Conservation (phyloP, 352 stramenopile genomes). For the Pythium rishiriense region DNA sequence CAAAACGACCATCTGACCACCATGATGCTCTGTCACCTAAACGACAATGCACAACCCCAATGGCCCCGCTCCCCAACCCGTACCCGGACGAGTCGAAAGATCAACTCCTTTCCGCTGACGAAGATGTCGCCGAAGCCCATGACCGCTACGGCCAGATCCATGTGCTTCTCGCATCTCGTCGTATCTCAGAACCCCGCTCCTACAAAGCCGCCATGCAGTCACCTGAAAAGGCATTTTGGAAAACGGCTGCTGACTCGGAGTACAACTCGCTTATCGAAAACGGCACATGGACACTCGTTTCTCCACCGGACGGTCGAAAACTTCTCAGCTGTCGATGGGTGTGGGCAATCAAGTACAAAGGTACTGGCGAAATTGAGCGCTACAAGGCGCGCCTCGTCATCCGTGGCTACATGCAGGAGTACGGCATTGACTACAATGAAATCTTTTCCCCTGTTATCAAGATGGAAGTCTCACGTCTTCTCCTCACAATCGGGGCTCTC, state of each 20-base stretch:
- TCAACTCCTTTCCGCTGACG: neutral
- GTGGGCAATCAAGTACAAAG: constrained; percentile 8
- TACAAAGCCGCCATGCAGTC: neutral
- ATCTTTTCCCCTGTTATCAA: constrained; percentile 6
- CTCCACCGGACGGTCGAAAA: constrained; percentile 1
- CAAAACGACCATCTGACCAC: neutral
- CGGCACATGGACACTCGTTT: neutral
- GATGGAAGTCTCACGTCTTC: constrained; percentile 8
- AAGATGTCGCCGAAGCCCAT: no score
- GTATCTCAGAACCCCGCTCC: neutral
- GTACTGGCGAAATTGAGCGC: constrained; percentile 1
- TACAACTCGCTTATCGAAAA: constrained; percentile 2
- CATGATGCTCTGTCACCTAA: neutral
- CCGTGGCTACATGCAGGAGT: neutral
- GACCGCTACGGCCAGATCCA: neutral
- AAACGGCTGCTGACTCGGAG: neutral
- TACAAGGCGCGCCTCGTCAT: constrained; percentile 15
- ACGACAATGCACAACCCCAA: no score
- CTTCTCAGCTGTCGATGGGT: constrained; percentile 2
- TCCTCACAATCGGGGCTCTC: neutral
- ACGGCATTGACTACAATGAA: constrained; percentile 17
- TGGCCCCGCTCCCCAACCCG: no score
- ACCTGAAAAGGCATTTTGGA: neutral
- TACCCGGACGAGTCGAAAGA: no score
- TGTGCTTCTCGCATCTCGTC: neutral